Conservation (phyloP, 495 filamentous ascomycete genomes). For the Trichoderma gamsii region DNA sequence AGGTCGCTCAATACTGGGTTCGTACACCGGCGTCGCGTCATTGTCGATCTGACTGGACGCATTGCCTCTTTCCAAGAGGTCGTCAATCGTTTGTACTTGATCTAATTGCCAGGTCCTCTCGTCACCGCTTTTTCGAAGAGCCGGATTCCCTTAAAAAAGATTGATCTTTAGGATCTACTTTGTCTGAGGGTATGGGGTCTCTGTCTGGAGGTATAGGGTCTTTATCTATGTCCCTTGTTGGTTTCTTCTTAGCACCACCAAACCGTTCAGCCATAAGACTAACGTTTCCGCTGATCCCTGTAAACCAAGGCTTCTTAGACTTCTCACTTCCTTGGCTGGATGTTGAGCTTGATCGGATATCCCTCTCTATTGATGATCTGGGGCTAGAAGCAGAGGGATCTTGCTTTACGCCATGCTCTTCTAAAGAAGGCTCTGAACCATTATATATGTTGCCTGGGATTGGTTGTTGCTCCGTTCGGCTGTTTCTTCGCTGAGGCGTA, state of each 20-base stretch:
- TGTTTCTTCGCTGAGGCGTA: not conserved
- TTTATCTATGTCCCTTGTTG: not conserved
- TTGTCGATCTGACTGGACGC: too few species aligned
- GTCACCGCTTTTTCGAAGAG: constrained; percentile 9
- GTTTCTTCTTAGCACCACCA: not conserved
- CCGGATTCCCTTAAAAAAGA: constrained; percentile 13
- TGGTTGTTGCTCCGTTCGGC: not conserved
- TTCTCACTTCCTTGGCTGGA: not conserved
- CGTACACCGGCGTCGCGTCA: too few species aligned
- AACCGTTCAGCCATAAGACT: not conserved
- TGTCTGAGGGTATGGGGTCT: not conserved
- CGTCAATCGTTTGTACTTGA: not conserved
- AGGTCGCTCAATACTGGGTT: too few species aligned
- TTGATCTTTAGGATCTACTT: not conserved
- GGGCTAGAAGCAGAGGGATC: not conserved
- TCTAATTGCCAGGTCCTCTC: not conserved
- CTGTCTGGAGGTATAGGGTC: not conserved
- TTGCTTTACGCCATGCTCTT: not conserved
- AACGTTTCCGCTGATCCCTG: not conserved
- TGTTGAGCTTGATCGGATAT: not conserved
- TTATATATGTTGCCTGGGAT: not conserved
- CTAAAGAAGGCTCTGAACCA: too few species aligned
- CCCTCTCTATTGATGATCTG: not conserved
- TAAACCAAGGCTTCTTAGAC: not conserved
- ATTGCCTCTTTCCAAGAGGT: not conserved